Evolutionary conservation across 1,284 basidiomycete genomes (phyloP).

Genomic region (Psilocybe mexicana): DNA sequence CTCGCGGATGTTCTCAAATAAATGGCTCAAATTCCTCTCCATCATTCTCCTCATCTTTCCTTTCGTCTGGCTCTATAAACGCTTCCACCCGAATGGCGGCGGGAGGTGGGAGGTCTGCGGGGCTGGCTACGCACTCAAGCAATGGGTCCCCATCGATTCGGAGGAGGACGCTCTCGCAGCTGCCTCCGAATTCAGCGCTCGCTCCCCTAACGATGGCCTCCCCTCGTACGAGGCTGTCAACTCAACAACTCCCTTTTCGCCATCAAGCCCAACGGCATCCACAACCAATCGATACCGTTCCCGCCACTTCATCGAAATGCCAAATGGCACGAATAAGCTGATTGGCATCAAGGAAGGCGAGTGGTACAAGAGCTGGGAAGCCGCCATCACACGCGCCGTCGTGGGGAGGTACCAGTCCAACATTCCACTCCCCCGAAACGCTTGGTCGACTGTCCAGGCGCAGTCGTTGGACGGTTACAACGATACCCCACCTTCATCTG

Average conservation of each 20-base stretch:
- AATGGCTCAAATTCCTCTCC: slow-evolving; percentile 56
- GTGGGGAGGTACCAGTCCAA: slow-evolving; percentile 37
- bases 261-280: neutral
- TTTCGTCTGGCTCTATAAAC: slow-evolving; percentile 72
- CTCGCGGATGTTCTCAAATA: slow-evolving; percentile 61
- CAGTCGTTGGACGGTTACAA: slow-evolving; percentile 26
- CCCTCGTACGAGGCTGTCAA: neutral
- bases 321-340: slow-evolving; percentile 36
- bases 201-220: neutral
- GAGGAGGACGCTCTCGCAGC: slow-evolving; percentile 16
- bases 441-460: slow-evolving; percentile 10
- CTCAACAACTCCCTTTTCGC: neutral
- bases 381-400: slow-evolving; percentile 58
- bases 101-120: slow-evolving; percentile 71
- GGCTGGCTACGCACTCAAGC: slow-evolving; percentile 65
- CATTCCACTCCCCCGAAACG: slow-evolving; percentile 26
- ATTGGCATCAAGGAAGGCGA: slow-evolving; percentile 68
- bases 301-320: slow-evolving; percentile 29
- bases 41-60: slow-evolving; percentile 21
- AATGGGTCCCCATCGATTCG: slow-evolving; percentile 31
- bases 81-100: slow-evolving; percentile 59
- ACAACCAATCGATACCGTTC: neutral
- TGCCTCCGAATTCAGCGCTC: neutral
- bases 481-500: slow-evolving; percentile 5
- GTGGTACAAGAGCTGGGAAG: slow-evolving; percentile 79